Conservation (phyloP, 2,329 filamentous ascomycete species). For the Periconia macrospinosa region DNA sequence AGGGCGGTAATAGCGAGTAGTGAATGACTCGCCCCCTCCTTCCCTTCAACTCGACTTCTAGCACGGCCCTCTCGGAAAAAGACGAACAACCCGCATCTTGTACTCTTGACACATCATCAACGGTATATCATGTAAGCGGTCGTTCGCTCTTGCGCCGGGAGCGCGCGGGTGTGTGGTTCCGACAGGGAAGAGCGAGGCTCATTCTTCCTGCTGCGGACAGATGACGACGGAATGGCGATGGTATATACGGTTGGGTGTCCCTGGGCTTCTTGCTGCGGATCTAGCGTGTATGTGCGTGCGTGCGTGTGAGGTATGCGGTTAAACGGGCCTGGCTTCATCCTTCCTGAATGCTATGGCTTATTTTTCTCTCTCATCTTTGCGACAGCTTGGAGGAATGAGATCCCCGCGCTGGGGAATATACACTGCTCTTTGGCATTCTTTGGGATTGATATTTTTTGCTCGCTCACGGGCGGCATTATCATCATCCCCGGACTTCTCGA, state of each 20-base stretch:
- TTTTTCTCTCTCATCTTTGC: background rate
- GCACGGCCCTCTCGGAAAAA: conserved; percentile 18
- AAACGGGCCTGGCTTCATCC: background rate
- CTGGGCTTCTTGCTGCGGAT: background rate
- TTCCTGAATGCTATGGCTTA: background rate
- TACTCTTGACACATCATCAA: conserved; percentile 9
- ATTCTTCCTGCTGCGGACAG: conserved; percentile 14
- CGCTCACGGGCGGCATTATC: background rate
- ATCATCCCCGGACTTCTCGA: too few species aligned
- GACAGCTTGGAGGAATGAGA: too few species aligned
- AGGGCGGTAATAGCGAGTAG: conserved; percentile 32
- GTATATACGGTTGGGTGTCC: background rate
- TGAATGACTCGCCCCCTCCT: conserved; percentile 44
- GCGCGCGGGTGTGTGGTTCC: conserved; percentile 30
- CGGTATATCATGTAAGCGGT: conserved; percentile 17
- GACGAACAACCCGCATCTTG: conserved; percentile 11
- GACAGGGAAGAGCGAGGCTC: conserved; percentile 39
- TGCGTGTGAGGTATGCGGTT: background rate
- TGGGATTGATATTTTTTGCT: background rate
- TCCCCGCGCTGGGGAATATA: background rate
- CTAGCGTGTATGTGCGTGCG: background rate
- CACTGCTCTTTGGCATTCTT: background rate
- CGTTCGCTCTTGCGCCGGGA: conserved; percentile 25
- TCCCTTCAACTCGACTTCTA: conserved; percentile 30
- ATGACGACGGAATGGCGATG: conserved; percentile 3